These are phyloP conservation scores for Xanthoconium purpureum DNA, from an alignment of 768 basidiomycete species.

Conservation along the genomic window DNA sequence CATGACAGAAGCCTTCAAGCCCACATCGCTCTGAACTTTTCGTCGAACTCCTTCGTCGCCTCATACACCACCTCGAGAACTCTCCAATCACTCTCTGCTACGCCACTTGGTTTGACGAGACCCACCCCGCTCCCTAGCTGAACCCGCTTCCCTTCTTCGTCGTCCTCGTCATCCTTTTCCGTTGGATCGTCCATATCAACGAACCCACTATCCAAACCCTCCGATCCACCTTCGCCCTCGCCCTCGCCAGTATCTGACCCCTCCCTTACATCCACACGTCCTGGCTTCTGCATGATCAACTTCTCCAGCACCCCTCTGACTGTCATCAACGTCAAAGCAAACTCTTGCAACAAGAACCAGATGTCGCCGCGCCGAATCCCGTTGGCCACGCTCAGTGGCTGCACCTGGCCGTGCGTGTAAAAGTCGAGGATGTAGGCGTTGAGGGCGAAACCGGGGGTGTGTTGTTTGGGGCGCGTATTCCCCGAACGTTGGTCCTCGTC, in stretches of 20 bases:
- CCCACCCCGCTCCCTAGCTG: neutral
- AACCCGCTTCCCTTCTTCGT: constrained; percentile 11
- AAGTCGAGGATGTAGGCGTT: constrained; percentile 72
- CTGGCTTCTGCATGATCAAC: constrained; percentile 34
- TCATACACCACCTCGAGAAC: constrained; percentile 50
- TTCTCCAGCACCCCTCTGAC: constrained; percentile 51
- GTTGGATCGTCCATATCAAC: constrained; percentile 27
- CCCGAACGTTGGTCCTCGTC: neutral
- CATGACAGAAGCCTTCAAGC: constrained; percentile 31
- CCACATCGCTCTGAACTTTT: constrained; percentile 65
- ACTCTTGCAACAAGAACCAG: constrained; percentile 65
- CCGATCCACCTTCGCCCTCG: constrained; percentile 9
- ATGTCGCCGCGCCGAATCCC: constrained; percentile 58
- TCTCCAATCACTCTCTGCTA: constrained; percentile 49
- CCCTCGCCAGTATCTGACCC: constrained; percentile 16
- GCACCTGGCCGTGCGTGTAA: constrained; percentile 59
- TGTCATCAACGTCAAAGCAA: constrained; percentile 47
- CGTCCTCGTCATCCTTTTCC: constrained; percentile 21
- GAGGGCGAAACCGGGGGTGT: constrained; percentile 30
- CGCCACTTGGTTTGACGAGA: constrained; percentile 34
- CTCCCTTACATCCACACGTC: constrained; percentile 8
- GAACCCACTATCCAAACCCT: constrained; percentile 35
- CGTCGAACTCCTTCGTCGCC: constrained; percentile 48
- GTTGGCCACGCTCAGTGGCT: constrained; percentile 48
- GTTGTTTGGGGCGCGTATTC: neutral